Evolutionary conservation across 2,329 filamentous ascomycete species (phyloP).

Genomic region (Dothidotthia symphoricarpi): DNA sequence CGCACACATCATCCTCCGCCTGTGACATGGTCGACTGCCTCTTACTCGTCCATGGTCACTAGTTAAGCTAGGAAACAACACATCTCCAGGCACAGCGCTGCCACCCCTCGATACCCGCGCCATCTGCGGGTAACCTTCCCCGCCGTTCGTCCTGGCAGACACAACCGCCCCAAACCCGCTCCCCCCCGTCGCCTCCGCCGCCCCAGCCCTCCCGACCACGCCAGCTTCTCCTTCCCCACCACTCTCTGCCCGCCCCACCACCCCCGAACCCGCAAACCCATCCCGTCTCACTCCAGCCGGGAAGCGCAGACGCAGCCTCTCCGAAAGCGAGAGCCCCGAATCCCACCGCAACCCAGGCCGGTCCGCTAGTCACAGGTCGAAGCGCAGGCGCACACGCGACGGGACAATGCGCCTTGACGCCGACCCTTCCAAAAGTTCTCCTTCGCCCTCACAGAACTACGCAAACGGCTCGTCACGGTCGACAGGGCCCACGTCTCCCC

Average conservation of each 20-base stretch:
- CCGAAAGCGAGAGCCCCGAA: conserved; percentile 25
- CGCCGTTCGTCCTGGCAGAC: conserved; percentile 69
- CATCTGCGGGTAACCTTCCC: conserved; percentile 34
- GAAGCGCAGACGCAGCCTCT: conserved; percentile 38
- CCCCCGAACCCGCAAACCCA: conserved; percentile 18
- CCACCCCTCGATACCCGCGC: conserved; percentile 26
- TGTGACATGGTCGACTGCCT: conserved; percentile 24
- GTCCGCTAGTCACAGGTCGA: conserved; percentile 39
- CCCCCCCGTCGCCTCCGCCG: conserved; percentile 67
- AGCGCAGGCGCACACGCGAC: conserved; percentile 46
- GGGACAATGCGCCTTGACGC: conserved; percentile 46
- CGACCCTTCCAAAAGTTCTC: conserved; percentile 43
- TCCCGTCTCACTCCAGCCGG: conserved; percentile 13
- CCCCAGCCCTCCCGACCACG: conserved; percentile 65
- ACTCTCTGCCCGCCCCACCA: conserved; percentile 34
- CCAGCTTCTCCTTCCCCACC: conserved; percentile 49
- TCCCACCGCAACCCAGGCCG: conserved; percentile 26
- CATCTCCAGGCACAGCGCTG: conserved; percentile 20
- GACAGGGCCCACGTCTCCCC: conserved; percentile 30
- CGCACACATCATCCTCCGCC: conserved; percentile 14
- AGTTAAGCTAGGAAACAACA: conserved; percentile 11
- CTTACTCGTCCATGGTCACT: conserved; percentile 17
- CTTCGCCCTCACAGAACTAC: conserved; percentile 38
- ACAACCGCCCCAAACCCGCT: conserved; percentile 56
- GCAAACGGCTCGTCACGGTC: conserved; percentile 43